Conservation (phyloP, 495 filamentous ascomycete species). For the Neurospora sp. region DNA sequence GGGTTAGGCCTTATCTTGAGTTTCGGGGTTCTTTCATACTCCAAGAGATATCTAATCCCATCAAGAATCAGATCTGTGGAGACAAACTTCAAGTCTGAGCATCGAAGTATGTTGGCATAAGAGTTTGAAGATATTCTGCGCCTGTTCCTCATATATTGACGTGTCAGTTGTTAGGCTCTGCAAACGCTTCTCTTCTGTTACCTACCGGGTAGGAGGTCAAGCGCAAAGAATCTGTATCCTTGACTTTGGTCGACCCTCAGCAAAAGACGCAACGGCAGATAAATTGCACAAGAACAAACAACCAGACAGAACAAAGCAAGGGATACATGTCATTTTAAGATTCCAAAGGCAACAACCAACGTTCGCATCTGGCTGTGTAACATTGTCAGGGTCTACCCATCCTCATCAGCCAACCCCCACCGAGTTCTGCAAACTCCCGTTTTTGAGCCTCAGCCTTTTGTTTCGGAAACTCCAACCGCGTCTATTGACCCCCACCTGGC, state of each 20-base stretch:
- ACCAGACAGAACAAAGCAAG: not conserved
- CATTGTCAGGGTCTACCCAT: not conserved
- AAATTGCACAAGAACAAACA: not conserved
- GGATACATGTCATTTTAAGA: too few species aligned
- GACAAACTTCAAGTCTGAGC: not conserved
- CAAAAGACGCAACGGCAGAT: not conserved
- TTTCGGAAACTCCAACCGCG: not conserved
- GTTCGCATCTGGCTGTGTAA: not conserved
- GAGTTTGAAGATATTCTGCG: not conserved
- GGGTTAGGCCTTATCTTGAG: not conserved
- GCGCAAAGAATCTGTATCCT: not conserved
- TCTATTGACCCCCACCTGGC: not conserved
- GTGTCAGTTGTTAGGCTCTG: not conserved
- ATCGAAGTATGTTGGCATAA: not conserved
- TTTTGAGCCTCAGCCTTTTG: not conserved
- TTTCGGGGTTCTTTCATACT: not conserved
- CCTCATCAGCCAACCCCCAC: not conserved
- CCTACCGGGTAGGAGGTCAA: not conserved
- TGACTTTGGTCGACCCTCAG: not conserved
- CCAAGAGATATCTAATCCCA: not conserved
- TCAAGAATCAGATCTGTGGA: not conserved
- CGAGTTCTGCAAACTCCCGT: not conserved
- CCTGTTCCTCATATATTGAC: not conserved
- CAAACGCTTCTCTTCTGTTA: not conserved
- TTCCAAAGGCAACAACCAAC: not conserved